Conservation (phyloP, 2,329 filamentous ascomycete species). For the Fusarium solani-melongenae region DNA sequence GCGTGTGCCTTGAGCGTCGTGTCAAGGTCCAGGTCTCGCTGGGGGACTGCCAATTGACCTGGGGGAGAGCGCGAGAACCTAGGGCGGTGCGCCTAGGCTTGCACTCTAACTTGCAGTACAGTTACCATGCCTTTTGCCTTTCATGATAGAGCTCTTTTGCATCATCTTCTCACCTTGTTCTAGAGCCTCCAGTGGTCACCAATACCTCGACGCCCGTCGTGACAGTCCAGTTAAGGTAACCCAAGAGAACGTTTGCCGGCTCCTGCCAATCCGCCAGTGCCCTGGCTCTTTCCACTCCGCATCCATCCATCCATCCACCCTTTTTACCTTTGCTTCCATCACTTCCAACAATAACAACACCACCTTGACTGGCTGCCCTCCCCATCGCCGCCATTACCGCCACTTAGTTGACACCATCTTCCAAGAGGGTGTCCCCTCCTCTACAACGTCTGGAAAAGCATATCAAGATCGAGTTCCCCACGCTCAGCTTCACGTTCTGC, state of each 20-base stretch:
- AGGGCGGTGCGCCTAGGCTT: not conserved
- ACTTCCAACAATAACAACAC: conserved; percentile 11
- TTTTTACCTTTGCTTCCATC: conserved; percentile 15
- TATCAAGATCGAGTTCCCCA: conserved; percentile 35
- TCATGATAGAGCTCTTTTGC: conserved; percentile 11
- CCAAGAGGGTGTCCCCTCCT: conserved; percentile 10
- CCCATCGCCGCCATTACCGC: conserved; percentile 16
- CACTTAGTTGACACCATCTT: conserved; percentile 38
- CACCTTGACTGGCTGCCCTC: conserved; percentile 15
- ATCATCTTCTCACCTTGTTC: not conserved
- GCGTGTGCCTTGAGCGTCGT: conserved; percentile 3
- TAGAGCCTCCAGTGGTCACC: not conserved
- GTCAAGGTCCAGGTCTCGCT: conserved; percentile 18
- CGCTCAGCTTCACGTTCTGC: conserved; percentile 13
- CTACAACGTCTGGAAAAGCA: conserved; percentile 29
- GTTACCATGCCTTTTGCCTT: not conserved
- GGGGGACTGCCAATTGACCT: not conserved
- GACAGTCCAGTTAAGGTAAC: conserved; percentile 30
- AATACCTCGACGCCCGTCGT: conserved; percentile 21
- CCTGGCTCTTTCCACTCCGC: conserved; percentile 17
- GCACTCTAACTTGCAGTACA: not conserved
- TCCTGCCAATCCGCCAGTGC: conserved; percentile 20
- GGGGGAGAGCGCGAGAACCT: not conserved
- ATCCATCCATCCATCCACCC: conserved; percentile 14
- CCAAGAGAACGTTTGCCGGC: conserved; percentile 26